phyloP scores from a whole-genome alignment of 345 rosid species.

The Mangifera indica region DNA sequence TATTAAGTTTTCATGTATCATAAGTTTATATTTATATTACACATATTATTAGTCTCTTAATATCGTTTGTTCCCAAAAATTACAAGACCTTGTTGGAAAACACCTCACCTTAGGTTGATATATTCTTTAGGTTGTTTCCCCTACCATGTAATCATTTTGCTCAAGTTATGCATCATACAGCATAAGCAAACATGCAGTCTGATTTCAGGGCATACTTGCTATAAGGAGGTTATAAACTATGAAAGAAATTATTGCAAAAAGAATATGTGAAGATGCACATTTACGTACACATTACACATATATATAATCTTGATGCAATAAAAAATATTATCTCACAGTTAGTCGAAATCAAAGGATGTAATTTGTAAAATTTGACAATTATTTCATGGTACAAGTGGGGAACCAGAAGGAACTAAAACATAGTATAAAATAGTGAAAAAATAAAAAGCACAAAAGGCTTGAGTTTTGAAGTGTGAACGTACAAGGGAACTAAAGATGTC shows the following conservation, averaged over 20 bases:
- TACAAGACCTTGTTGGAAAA: too few species aligned
- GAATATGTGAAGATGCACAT: too few species aligned
- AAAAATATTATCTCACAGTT: background rate
- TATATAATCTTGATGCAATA: background rate
- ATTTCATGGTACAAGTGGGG: background rate
- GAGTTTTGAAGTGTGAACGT: background rate
- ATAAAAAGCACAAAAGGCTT: background rate
- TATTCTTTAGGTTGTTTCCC: background rate
- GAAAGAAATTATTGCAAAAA: background rate
- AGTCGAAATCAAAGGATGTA: background rate
- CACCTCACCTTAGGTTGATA: too few species aligned
- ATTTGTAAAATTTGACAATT: background rate
- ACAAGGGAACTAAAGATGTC: background rate
- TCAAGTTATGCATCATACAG: background rate
- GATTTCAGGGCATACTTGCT: background rate
- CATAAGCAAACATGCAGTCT: background rate
- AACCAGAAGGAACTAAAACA: background rate
- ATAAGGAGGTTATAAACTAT: background rate
- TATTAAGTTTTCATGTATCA: too few species aligned
- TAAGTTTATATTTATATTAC: too few species aligned
- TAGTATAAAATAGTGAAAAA: background rate
- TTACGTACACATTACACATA: background rate
- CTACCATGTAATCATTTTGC: background rate
- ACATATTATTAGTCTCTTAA: too few species aligned
- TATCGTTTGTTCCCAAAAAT: too few species aligned